These are phyloP conservation scores for Colletotrichum kahawae DNA, from an alignment of 2,329 filamentous ascomycete genomes.

Conservation along the genomic window DNA sequence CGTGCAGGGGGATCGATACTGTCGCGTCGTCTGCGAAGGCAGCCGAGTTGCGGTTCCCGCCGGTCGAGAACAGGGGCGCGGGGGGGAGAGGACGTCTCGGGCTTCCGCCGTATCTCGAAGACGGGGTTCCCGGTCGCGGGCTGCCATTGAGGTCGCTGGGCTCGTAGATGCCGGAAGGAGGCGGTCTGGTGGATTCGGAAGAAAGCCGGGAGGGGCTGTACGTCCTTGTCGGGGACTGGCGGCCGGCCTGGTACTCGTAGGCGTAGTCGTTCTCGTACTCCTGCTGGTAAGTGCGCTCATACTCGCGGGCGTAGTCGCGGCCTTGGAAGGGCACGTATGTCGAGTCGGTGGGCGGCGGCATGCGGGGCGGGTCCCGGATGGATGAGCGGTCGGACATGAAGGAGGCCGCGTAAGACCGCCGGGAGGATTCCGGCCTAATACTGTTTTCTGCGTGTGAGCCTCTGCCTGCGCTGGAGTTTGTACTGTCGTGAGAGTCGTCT, in stretches of 20 bases:
- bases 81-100: conserved; percentile 87
- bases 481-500: conserved; percentile 1
- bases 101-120: conserved; percentile 86
- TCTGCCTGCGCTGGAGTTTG: conserved; percentile 38
- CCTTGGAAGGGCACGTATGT: conserved; percentile 65
- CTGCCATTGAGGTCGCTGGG: conserved; percentile 88
- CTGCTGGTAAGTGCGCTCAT: conserved; percentile 26
- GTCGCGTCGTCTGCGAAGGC: conserved; percentile 71
- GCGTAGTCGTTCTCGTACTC: conserved; percentile 18
- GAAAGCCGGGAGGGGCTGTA: conserved; percentile 61
- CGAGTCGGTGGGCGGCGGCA: conserved; percentile 65
- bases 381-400: conserved; percentile 55
- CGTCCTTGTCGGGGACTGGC: conserved; percentile 58
- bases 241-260: conserved; percentile 14
- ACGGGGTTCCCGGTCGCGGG: conserved; percentile 88
- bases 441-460: conserved; percentile 44
- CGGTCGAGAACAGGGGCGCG: conserved; percentile 78
- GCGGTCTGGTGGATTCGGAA: conserved; percentile 72
- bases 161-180: conserved; percentile 79
- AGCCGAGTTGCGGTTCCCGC: conserved; percentile 49
- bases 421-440: conserved; percentile 49
- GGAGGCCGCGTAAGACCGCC: conserved; percentile 59
- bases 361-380: conserved; percentile 62
- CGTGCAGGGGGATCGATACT: conserved; percentile 72
- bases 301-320: conserved; percentile 39